phyloP scores from a whole-genome alignment of 2,329 filamentous ascomycete species.

The Cladosporium sphaerospermum region DNA sequence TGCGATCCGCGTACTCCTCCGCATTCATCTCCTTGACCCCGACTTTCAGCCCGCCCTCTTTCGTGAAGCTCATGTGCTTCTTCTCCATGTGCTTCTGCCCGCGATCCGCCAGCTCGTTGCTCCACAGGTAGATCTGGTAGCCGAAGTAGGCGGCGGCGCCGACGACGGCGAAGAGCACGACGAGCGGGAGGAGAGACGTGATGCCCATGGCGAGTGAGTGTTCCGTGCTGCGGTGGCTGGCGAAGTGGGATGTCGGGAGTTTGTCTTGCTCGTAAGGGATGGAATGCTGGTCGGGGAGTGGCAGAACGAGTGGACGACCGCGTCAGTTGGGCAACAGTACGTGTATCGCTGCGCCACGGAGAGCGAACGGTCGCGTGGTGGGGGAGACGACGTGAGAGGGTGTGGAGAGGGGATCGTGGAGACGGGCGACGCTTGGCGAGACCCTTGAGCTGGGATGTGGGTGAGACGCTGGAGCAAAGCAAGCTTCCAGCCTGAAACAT shows the following conservation, averaged over 20 bases:
- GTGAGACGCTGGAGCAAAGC: not conserved
- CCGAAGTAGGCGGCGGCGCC: slow-evolving; percentile 56
- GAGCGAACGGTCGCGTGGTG: not conserved
- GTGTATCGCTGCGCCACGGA: slow-evolving; percentile 2
- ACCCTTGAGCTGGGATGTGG: not conserved
- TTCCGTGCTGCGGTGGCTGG: slow-evolving; percentile 30
- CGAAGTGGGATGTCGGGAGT: not conserved
- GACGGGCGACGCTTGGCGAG: not conserved
- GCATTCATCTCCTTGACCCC: slow-evolving; percentile 62
- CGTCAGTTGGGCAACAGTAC: not conserved
- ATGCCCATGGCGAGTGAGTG: slow-evolving; percentile 16
- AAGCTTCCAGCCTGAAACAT: slow-evolving; percentile 2
- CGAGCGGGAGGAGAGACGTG: slow-evolving; percentile 52
- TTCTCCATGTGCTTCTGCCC: slow-evolving; percentile 66
- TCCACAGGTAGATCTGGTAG: slow-evolving; percentile 65
- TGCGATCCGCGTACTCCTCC: slow-evolving; percentile 67
- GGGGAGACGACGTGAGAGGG: not conserved
- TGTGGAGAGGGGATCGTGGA: not conserved
- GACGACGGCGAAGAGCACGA: slow-evolving; percentile 57
- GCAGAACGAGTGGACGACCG: not conserved
- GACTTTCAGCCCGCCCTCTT: slow-evolving; percentile 65
- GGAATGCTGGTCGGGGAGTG: not conserved
- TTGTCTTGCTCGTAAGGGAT: not conserved
- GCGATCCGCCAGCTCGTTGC: slow-evolving; percentile 57
- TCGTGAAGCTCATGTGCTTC: slow-evolving; percentile 69